These are phyloP conservation scores for Piper betle DNA, from an alignment of 164 flowering plant genomes.

Conservation along the genomic window DNA sequence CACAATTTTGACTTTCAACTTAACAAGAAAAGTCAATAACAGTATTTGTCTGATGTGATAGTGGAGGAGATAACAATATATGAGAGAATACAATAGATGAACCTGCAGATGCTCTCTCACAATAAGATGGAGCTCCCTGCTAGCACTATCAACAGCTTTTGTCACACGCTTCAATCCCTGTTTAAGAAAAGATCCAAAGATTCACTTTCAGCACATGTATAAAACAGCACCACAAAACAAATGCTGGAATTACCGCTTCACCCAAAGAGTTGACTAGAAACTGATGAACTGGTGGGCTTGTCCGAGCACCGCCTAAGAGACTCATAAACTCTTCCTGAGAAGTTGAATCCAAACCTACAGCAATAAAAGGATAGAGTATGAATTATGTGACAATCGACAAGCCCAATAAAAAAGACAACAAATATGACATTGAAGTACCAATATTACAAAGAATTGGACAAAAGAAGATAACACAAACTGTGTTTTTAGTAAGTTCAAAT, in stretches of 20 bases:
- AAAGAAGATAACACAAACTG: not conserved
- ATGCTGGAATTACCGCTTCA: constrained; percentile 53
- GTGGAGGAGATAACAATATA: not conserved
- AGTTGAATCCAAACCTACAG: constrained; percentile 66
- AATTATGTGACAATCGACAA: not conserved
- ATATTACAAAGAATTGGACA: not conserved
- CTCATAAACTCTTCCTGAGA: constrained; percentile 91
- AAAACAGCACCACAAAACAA: not conserved
- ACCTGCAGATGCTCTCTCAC: constrained; percentile 91
- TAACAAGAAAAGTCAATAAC: no score
- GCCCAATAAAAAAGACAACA: not conserved
- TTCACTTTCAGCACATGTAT: not conserved
- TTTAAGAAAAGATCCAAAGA: not conserved
- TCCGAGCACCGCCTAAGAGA: constrained; percentile 86
- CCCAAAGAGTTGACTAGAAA: constrained; percentile 87
- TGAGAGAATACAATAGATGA: not conserved
- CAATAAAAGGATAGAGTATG: not conserved
- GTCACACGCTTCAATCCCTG: constrained; percentile 81
- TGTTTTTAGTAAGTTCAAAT: not conserved
- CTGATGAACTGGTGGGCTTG: constrained; percentile 86
- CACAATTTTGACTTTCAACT: no score
- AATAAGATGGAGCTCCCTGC: constrained; percentile 75
- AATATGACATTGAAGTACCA: not conserved
- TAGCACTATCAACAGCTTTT: constrained; percentile 63
- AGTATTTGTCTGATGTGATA: no score